phyloP scores from a whole-genome alignment of 1,284 basidiomycete species.

The Pseudozyma thailandica region DNA sequence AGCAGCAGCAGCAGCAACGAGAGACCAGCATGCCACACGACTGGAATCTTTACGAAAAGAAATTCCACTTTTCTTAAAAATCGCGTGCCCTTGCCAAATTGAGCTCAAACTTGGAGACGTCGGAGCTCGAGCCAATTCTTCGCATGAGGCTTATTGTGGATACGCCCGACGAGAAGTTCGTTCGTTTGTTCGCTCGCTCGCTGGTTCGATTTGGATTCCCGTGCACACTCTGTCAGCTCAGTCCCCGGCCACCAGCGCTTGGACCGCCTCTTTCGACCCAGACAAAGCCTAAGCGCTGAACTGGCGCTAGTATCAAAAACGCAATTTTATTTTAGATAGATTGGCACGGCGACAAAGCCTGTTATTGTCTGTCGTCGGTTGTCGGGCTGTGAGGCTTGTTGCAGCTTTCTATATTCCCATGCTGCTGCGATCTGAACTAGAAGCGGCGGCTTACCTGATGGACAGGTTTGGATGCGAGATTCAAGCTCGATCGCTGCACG shows the following conservation, averaged over 20 bases:
- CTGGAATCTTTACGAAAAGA: conserved; percentile 7
- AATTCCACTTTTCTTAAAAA: background rate
- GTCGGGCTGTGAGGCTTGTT: background rate
- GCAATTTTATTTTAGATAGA: background rate
- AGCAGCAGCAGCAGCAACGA: background rate
- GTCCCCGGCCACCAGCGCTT: conserved; percentile 2
- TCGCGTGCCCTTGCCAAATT: background rate
- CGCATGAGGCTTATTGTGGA: background rate
- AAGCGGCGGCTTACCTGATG: background rate
- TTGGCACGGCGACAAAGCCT: background rate
- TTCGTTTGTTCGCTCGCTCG: background rate
- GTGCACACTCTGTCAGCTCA: no score
- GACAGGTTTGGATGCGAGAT: background rate
- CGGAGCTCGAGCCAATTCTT: conserved; percentile 10
- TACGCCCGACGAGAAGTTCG: background rate
- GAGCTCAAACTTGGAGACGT: no score
- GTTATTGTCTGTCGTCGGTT: no score
- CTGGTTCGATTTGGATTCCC: no score
- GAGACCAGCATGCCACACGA: conserved; percentile 25
- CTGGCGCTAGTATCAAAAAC: background rate
- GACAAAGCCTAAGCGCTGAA: conserved; percentile 4
- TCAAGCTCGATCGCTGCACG: conserved; percentile 26
- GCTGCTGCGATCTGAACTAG: no score
- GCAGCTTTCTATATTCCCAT: background rate
- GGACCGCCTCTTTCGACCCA: conserved; percentile 8